Evolutionary conservation across 1,139 yeast species (phyloP).

Genomic region (Suhomyces anneliseae): DNA sequence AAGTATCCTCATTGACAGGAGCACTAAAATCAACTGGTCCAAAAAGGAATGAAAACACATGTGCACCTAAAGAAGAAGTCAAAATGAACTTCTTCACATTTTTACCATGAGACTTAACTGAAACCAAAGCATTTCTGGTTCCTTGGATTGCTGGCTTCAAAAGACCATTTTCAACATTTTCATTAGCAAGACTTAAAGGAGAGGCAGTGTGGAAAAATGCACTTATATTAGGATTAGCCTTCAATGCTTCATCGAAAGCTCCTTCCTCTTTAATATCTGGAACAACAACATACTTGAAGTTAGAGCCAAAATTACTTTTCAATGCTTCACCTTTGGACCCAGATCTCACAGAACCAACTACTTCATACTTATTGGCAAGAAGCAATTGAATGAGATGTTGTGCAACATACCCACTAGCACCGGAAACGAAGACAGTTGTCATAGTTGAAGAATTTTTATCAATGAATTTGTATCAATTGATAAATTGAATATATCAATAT

Average conservation of each 20-base stretch:
- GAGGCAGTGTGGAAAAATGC: constrained; percentile 17
- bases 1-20: constrained; percentile 30
- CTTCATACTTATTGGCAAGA: constrained; percentile 28
- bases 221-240: constrained; percentile 27
- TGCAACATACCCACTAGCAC: constrained; percentile 47
- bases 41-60: neutral
- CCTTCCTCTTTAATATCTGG: constrained; percentile 27
- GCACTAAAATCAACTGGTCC: constrained; percentile 7
- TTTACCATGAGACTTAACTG: constrained; percentile 24
- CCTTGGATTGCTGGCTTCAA: constrained; percentile 22
- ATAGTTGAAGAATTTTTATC: neutral
- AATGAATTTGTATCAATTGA: neutral
- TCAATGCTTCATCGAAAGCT: constrained; percentile 33
- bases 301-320: constrained; percentile 19
- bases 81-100: constrained; percentile 27
- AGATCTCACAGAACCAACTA: constrained; percentile 40
- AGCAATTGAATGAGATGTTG: constrained; percentile 29
- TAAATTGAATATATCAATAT: too few species aligned
- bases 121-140: constrained; percentile 24
- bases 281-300: constrained; percentile 34
- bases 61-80: constrained; percentile 29
- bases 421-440: constrained; percentile 32
- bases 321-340: constrained; percentile 25
- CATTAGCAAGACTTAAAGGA: constrained; percentile 9
- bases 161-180: constrained; percentile 10